phyloP scores from a whole-genome alignment of 2,329 filamentous ascomycete species.

The Fusarium sp. region DNA sequence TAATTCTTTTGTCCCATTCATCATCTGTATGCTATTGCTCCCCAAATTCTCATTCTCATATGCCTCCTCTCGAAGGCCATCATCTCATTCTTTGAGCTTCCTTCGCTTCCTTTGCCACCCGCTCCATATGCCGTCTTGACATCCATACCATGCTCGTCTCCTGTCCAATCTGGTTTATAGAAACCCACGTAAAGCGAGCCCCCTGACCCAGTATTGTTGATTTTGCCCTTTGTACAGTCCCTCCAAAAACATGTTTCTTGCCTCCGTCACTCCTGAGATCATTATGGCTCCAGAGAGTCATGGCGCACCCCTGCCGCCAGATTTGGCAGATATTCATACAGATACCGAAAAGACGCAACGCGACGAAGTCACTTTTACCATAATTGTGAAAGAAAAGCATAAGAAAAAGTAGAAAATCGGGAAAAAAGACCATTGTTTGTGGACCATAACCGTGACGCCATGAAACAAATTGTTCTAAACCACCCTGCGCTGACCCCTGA shows the following conservation, averaged over 20 bases:
- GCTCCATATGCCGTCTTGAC: slow-evolving; percentile 15
- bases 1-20: slow-evolving; percentile 38
- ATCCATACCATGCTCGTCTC: slow-evolving; percentile 8
- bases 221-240: slow-evolving; percentile 39
- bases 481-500: slow-evolving; percentile 18
- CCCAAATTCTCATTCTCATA: slow-evolving; percentile 32
- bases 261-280: slow-evolving; percentile 20
- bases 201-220: slow-evolving; percentile 16
- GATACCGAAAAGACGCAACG: slow-evolving; percentile 30
- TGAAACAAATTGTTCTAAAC: slow-evolving; percentile 40
- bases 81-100: slow-evolving; percentile 27
- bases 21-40: slow-evolving; percentile 42
- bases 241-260: slow-evolving; percentile 23
- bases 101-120: slow-evolving; percentile 2
- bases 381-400: slow-evolving; percentile 21
- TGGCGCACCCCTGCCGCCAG: slow-evolving; percentile 26
- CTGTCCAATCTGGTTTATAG: slow-evolving; percentile 16
- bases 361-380: slow-evolving; percentile 41
- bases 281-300: slow-evolving; percentile 20
- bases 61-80: slow-evolving; percentile 33
- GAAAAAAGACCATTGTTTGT: slow-evolving; percentile 38
- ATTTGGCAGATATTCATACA: slow-evolving; percentile 44
- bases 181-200: background rate
- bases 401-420: slow-evolving; percentile 28
- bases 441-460: slow-evolving; percentile 43